Percentiles rank a stretch among this genome's conserved stretches.
These are phyloP conservation scores for Zymoseptoria ardabiliae DNA, from an alignment of 2,329 filamentous ascomycete species.

Conservation along the genomic window DNA sequence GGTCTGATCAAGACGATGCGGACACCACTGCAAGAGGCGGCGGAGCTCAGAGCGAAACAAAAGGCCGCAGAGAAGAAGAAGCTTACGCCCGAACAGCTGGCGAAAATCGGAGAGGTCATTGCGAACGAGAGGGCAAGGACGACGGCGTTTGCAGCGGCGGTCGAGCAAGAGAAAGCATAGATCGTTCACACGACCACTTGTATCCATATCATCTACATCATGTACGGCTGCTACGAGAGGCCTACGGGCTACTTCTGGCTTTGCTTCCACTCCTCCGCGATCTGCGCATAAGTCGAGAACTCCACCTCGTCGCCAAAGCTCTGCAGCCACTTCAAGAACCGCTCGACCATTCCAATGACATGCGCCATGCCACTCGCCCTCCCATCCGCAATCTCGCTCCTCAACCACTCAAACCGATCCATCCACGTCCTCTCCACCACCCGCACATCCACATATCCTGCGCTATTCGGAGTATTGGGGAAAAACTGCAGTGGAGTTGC, in stretches of 20 bases:
- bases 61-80: conserved; percentile 32
- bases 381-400: conserved; percentile 31
- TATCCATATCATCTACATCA: neutral
- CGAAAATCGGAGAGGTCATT: conserved; percentile 38
- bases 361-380: conserved; percentile 51
- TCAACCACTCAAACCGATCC: conserved; percentile 52
- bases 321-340: conserved; percentile 46
- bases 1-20: conserved; percentile 35
- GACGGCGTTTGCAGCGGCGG: neutral
- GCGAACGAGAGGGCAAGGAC: conserved; percentile 15
- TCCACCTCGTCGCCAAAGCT: conserved; percentile 39
- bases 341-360: conserved; percentile 51
- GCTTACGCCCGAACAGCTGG: conserved; percentile 33
- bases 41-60: conserved; percentile 33
- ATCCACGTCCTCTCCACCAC: conserved; percentile 55
- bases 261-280: conserved; percentile 32
- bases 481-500: conserved; percentile 44
- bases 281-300: conserved; percentile 39
- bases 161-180: neutral
- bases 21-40: conserved; percentile 41
- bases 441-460: conserved; percentile 51
- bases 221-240: conserved; percentile 48
- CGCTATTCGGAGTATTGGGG: conserved; percentile 44
- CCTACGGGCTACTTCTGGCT: conserved; percentile 16
- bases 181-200: neutral